phyloP scores from a whole-genome alignment of 352 stramenopile species.

The Pythium rhizo-oryzae region DNA sequence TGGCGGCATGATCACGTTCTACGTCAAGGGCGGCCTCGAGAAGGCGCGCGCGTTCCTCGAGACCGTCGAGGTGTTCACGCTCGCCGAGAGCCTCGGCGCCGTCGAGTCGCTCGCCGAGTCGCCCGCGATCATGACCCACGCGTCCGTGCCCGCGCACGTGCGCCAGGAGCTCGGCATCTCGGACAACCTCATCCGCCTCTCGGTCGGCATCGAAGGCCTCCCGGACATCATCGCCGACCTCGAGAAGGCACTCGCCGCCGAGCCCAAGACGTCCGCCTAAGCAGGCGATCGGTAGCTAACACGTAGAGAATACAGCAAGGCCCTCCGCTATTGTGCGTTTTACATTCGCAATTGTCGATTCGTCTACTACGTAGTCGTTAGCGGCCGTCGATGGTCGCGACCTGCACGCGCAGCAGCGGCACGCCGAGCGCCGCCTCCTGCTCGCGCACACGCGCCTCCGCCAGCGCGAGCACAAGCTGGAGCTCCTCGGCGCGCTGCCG shows the following conservation, averaged over 20 bases:
- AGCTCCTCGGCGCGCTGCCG: conserved; percentile 40
- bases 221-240: conserved; percentile 92
- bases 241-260: conserved; percentile 74
- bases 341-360: too few relatives aligned
- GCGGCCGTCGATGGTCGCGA: conserved; percentile 40
- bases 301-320: neutral
- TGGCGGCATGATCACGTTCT: conserved; percentile 93
- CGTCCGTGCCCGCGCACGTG: conserved; percentile 88
- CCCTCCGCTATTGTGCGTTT: neutral
- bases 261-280: conserved; percentile 37
- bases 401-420: conserved; percentile 46
- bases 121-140: conserved; percentile 95
- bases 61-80: conserved; percentile 90
- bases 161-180: conserved; percentile 91
- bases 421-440: conserved; percentile 49
- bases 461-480: conserved; percentile 37
- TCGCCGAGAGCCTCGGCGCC: conserved; percentile 96
- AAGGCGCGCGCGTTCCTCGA: conserved; percentile 93
- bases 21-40: conserved; percentile 86
- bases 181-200: conserved; percentile 92
- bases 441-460: conserved; percentile 43
- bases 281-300: neutral
- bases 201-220: conserved; percentile 92
- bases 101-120: conserved; percentile 94
- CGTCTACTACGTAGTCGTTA: too few relatives aligned